Evolutionary conservation across 192 early-diverging fungal genomes (phyloP), one percentile per base, ranked within the genome.

Genomic region (Coemansia sp.): DNA sequence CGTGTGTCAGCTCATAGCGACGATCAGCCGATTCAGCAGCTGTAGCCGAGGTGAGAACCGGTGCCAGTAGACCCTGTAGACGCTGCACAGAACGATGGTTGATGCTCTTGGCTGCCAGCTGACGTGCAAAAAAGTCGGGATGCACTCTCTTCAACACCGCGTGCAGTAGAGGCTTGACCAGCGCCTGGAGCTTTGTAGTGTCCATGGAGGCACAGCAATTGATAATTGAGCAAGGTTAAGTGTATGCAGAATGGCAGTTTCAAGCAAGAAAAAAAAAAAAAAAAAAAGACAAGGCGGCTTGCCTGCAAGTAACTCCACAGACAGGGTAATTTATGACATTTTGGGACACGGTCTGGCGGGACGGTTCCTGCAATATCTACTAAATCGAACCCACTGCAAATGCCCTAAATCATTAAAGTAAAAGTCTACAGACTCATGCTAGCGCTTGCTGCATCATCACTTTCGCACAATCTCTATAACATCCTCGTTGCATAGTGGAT

Each of bases 401-500:
- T 6, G 10, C 33, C 33, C 33, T 36, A 36, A 36, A 1, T 36
- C 5, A 5, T 10, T 36, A 4, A 4, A 4, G 0, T 36, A 36
- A 10, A 36, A 10, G 3, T 36, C 33, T 36, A 14, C 11, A 54
- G 53, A 24, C 1, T 7, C 7, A 21, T 54, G 24, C 11, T 54
- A 54, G 3, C 27, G 27, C 27, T 27, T 54, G 7, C 51, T 39
- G 20, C 9, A 30, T 17, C 14, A 2, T 64, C 25, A 82, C 74
- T 88, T 91, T 74, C 84, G 90, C 19, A 91, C 89, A 59, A 91
- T 86, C 71, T 91, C 87, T 33, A 99, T 89, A 25, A 99, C 95
- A 80, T 99, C 97, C 67, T 96, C 96, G 79, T 97, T 92, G 53
- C 95, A 87, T 30, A 94, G 85, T 53, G 89, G 62, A 64, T 96